Evolutionary conservation across 345 rosid species (phyloP).

Genomic region (Isatis tinctoria): DNA sequence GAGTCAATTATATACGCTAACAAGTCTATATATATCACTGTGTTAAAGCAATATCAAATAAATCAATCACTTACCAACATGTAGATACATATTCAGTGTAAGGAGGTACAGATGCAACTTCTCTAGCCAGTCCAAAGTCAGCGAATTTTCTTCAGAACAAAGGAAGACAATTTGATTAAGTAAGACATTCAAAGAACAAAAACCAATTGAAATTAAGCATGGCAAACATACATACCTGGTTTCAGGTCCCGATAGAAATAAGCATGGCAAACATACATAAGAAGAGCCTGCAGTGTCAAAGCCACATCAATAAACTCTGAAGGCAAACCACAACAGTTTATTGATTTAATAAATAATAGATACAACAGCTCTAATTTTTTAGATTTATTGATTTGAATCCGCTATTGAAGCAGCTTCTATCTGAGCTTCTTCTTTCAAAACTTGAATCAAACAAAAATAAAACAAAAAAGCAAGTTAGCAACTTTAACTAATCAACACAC

Average conservation of each 20-base stretch:
- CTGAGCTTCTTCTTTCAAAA: too few species aligned
- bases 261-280: too few species aligned
- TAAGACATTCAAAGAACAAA: background rate
- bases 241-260: slow-evolving; percentile 90
- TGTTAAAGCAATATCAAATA: background rate
- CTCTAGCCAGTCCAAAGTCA: slow-evolving; percentile 96
- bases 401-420: too few species aligned
- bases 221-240: slow-evolving; percentile 50
- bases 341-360: too few species aligned
- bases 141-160: slow-evolving; percentile 67
- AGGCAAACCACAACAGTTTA: too few species aligned
- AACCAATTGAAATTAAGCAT: background rate
- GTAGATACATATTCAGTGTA: slow-evolving; percentile 98
- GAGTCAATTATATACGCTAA: background rate
- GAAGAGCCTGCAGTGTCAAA: too few species aligned
- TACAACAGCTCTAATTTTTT: too few species aligned
- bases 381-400: too few species aligned
- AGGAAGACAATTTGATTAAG: background rate
- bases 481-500: too few species aligned
- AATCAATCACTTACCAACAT: slow-evolving; percentile 59
- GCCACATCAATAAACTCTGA: too few species aligned
- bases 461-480: too few species aligned
- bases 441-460: too few species aligned
- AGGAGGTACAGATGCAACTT: slow-evolving; percentile 83
- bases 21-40: background rate